Conservation (phyloP, 805 yeast genomes). For the Candida sonorensis region DNA sequence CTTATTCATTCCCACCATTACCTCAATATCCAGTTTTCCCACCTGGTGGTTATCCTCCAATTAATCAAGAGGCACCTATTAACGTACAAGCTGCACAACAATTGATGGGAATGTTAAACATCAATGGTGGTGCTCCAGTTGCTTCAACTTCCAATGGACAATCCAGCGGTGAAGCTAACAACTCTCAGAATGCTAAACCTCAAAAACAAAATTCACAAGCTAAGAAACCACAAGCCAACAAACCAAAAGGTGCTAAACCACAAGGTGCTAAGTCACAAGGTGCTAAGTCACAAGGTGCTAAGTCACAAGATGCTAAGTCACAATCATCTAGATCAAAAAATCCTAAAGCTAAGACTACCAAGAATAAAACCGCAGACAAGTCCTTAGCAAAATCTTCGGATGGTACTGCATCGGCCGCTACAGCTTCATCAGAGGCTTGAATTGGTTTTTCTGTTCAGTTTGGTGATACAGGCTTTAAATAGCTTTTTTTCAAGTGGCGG, state of each 20-base stretch:
- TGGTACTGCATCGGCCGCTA: no score
- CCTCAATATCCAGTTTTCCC: not conserved
- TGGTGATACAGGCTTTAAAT: no score
- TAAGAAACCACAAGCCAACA: not conserved
- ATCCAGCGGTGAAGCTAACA: no score
- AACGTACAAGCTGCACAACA: conserved; percentile 10
- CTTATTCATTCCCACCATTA: no score
- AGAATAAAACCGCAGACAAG: no score
- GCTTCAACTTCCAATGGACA: not conserved
- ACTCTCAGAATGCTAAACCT: not conserved
- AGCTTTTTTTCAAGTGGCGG: no score
- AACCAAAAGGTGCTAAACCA: not conserved
- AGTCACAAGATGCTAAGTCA: no score
- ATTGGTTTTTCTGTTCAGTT: no score
- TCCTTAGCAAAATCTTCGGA: no score
- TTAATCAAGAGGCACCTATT: conserved; percentile 1
- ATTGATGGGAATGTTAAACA: conserved; percentile 10
- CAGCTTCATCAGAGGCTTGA: no score
- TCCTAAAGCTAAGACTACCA: no score
- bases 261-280: not conserved
- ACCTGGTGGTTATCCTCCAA: conserved; percentile 6
- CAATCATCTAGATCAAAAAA: no score
- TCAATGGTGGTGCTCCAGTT: not conserved
- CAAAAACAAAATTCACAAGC: not conserved
- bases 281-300: not conserved